A percentile compares a stretch with the other conserved stretches of the same genome.
Evolutionary conservation across 2,329 filamentous ascomycete species (phyloP).

Genomic region (Peltaster fructicola): DNA sequence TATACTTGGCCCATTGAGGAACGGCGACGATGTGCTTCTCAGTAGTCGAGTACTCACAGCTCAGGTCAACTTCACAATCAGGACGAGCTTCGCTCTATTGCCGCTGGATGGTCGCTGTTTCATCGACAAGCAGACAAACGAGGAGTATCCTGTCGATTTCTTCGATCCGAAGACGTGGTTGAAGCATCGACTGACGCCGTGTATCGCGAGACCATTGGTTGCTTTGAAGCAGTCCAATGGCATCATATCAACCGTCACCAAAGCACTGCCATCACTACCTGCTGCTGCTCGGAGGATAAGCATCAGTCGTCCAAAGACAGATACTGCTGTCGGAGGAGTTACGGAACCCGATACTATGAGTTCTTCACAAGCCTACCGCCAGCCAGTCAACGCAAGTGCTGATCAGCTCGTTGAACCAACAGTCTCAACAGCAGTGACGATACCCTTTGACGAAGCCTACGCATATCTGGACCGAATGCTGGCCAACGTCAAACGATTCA

Average conservation of each 20-base stretch:
- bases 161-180: constrained; percentile 67
- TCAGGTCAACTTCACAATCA: constrained; percentile 80
- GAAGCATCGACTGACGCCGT: constrained; percentile 60
- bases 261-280: constrained; percentile 22
- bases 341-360: constrained; percentile 12
- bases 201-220: constrained; percentile 50
- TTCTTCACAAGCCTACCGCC: constrained; percentile 15
- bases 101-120: constrained; percentile 81
- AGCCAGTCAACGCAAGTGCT: constrained; percentile 5
- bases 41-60: constrained; percentile 82
- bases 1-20: constrained; percentile 72
- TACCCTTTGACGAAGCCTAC: constrained; percentile 36
- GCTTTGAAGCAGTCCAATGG: constrained; percentile 27
- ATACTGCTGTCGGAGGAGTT: constrained; percentile 10
- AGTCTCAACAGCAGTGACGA: constrained; percentile 28
- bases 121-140: constrained; percentile 61
- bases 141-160: constrained; percentile 70
- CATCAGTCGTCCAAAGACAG: constrained; percentile 6
- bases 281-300: constrained; percentile 12
- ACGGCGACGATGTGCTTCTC: constrained; percentile 80
- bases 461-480: constrained; percentile 63
- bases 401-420: constrained; percentile 7
- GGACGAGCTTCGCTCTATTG: constrained; percentile 69
- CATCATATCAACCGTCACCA: constrained; percentile 30
- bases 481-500: constrained; percentile 54